Percentiles rank a stretch among this genome's conserved stretches.
Conservation (phyloP, 495 filamentous ascomycete genomes). For the Amniculicola lignicola region DNA sequence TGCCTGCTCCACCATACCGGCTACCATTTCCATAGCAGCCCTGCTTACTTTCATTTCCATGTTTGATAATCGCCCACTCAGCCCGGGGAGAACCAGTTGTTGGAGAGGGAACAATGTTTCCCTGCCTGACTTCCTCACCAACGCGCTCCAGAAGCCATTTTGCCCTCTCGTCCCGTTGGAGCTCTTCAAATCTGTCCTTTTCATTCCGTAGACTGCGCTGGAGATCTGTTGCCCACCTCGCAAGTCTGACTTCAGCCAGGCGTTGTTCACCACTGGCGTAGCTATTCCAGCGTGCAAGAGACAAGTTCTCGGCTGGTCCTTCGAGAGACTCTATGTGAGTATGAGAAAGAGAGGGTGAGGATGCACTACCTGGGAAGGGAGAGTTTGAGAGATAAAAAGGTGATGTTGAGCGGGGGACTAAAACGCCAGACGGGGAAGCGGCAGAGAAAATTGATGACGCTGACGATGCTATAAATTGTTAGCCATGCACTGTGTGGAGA, state of each 20-base stretch:
- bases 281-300: conserved; percentile 67
- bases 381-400: conserved; percentile 36
- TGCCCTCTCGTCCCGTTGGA: conserved; percentile 69
- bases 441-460: conserved; percentile 31
- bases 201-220: conserved; percentile 81
- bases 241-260: conserved; percentile 74
- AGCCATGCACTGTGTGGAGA: conserved; percentile 2
- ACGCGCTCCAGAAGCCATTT: conserved; percentile 72
- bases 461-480: conserved; percentile 16
- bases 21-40: no score
- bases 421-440: conserved; percentile 32
- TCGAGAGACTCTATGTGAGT: conserved; percentile 35
- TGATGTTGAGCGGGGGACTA: conserved; percentile 36
- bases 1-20: conserved; percentile 36
- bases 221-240: conserved; percentile 87
- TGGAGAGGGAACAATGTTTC: conserved; percentile 52
- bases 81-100: conserved; percentile 37
- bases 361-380: conserved; percentile 27
- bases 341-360: conserved; percentile 30
- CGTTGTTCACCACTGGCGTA: conserved; percentile 69
- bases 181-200: conserved; percentile 67
- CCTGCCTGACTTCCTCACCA: conserved; percentile 53
- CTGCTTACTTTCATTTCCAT: conserved; percentile 20
- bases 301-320: conserved; percentile 56
- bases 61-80: conserved; percentile 28